Evolutionary conservation across 2,329 filamentous ascomycete genomes (phyloP).

Genomic region (Phialocephala subalpina): DNA sequence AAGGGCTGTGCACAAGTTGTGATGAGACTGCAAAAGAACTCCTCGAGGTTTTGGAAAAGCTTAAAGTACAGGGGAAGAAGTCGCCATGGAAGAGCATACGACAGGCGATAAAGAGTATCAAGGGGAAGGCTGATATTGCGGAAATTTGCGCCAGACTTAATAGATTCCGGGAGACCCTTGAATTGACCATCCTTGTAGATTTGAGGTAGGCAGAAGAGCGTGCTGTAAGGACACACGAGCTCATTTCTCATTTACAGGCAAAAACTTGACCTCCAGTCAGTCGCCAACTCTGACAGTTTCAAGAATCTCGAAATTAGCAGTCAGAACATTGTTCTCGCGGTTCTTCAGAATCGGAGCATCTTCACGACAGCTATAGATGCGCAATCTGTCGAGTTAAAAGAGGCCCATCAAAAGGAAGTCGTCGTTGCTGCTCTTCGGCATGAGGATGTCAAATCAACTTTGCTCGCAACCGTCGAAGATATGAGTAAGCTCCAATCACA

Average conservation of each 20-base stretch:
- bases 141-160: slow-evolving; percentile 24
- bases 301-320: background rate
- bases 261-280: background rate
- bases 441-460: background rate
- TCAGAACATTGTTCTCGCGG: background rate
- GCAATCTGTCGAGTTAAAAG: background rate
- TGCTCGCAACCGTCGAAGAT: background rate
- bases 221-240: background rate
- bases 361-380: background rate
- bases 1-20: background rate
- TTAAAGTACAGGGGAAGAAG: slow-evolving; percentile 22
- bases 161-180: background rate
- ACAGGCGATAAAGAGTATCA: slow-evolving; percentile 32
- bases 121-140: slow-evolving; percentile 29
- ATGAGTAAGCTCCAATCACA: background rate
- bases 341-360: slow-evolving; percentile 3
- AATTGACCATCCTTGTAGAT: background rate
- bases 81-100: slow-evolving; percentile 35
- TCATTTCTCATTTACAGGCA: background rate
- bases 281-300: background rate
- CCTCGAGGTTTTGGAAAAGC: slow-evolving; percentile 9
- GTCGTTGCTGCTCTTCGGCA: background rate
- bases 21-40: slow-evolving; percentile 10
- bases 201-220: background rate
- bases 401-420: background rate